Conservation (phyloP, 805 yeast species). For the Candida ficus region DNA sequence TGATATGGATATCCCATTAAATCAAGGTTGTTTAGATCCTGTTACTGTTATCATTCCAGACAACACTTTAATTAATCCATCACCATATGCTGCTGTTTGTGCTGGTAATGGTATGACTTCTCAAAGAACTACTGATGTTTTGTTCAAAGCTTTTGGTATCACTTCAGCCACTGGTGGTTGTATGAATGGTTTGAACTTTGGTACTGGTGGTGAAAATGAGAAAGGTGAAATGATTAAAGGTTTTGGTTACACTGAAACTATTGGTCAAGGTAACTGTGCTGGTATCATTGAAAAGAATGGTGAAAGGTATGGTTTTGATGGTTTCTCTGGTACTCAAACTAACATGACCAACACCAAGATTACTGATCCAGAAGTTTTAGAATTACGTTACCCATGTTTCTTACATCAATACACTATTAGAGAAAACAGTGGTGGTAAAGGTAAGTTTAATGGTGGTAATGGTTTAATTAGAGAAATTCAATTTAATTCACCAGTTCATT, state of each 20-base stretch:
- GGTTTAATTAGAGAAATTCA: conserved; percentile 47
- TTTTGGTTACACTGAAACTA: conserved; percentile 51
- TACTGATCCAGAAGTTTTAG: conserved; percentile 51
- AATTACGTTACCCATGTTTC: conserved; percentile 46
- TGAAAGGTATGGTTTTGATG: conserved; percentile 55
- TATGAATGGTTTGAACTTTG: conserved; percentile 54
- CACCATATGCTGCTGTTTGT: conserved; percentile 40
- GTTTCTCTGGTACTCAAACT: conserved; percentile 49
- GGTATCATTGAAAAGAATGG: conserved; percentile 57
- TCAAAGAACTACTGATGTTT: conserved; percentile 50
- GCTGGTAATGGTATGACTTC: conserved; percentile 54
- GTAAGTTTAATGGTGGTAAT: conserved; percentile 45
- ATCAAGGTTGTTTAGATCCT: conserved; percentile 50
- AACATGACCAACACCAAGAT: conserved; percentile 51
- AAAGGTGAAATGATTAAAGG: conserved; percentile 40
- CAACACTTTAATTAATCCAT: conserved; percentile 31
- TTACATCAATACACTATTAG: conserved; percentile 41
- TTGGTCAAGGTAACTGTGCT: conserved; percentile 54
- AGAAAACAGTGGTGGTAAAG: conserved; percentile 43
- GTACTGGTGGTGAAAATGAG: conserved; percentile 37
- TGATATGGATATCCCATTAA: conserved; percentile 49
- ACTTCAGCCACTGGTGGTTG: conserved; percentile 57
- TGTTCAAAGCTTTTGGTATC: conserved; percentile 49
- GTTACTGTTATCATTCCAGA: conserved; percentile 34
- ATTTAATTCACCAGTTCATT: conserved; percentile 36